Conservation (phyloP, 2,329 filamentous ascomycete species). For the Dryadomyces sulphureus region DNA sequence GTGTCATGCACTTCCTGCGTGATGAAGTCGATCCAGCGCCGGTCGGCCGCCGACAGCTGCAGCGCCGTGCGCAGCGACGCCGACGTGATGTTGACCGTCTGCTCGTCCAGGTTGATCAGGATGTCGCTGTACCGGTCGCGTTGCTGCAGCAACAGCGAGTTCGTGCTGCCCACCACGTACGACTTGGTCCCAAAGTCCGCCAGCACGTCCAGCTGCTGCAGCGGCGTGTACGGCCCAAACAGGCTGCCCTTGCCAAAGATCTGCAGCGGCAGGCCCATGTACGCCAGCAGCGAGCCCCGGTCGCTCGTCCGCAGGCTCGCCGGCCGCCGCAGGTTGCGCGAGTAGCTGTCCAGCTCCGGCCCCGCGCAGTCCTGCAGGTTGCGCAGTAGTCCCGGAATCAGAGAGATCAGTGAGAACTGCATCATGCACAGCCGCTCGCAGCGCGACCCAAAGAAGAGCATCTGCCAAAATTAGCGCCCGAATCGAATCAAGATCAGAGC, state of each 20-base stretch:
- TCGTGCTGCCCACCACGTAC: slow-evolving; percentile 93
- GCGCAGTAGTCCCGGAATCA: slow-evolving; percentile 84
- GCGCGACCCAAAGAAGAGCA: slow-evolving; percentile 96
- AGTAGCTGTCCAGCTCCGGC: slow-evolving; percentile 77
- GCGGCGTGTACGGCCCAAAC: slow-evolving; percentile 89
- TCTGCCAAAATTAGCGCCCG: slow-evolving; percentile 36
- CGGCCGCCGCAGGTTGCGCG: slow-evolving; percentile 57
- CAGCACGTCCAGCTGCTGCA: slow-evolving; percentile 83
- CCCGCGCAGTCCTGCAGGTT: slow-evolving; percentile 92
- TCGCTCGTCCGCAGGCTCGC: slow-evolving; percentile 87
- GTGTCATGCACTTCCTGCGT: slow-evolving; percentile 90
- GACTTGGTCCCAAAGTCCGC: slow-evolving; percentile 92
- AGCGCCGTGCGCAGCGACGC: slow-evolving; percentile 62
- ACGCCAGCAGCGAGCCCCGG: slow-evolving; percentile 72
- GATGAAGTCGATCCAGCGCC: slow-evolving; percentile 92
- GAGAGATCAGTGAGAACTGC: slow-evolving; percentile 88
- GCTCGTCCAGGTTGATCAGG: slow-evolving; percentile 87
- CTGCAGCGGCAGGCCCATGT: slow-evolving; percentile 89
- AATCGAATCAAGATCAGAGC: not conserved
- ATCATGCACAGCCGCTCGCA: slow-evolving; percentile 96
- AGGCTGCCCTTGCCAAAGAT: slow-evolving; percentile 93
- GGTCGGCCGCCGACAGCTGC: slow-evolving; percentile 67
- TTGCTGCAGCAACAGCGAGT: slow-evolving; percentile 84
- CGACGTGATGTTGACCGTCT: slow-evolving; percentile 71
- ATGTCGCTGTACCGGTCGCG: slow-evolving; percentile 94